Evolutionary conservation across 2,329 filamentous ascomycete genomes (phyloP).

Genomic region (Penicillium sp.): DNA sequence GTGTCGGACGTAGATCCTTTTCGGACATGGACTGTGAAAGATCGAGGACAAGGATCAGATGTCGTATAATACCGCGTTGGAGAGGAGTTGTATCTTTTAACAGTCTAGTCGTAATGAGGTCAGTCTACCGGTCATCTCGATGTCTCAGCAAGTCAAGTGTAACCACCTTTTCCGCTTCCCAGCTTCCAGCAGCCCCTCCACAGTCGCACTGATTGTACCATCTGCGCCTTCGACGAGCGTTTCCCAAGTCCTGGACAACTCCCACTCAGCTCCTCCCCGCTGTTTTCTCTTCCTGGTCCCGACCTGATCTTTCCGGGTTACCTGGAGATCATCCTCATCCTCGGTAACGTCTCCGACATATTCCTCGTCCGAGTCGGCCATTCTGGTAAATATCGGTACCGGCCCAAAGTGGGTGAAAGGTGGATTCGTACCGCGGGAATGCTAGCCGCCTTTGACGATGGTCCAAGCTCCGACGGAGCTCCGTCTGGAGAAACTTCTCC

Average conservation of each 20-base stretch:
- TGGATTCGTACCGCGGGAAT: slow-evolving; percentile 5
- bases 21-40: slow-evolving; percentile 92
- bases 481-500: slow-evolving; percentile 10
- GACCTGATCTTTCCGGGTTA: slow-evolving; percentile 15
- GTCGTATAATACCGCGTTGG: slow-evolving; percentile 96
- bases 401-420: slow-evolving; percentile 1
- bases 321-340: slow-evolving; percentile 41
- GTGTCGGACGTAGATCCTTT: slow-evolving; percentile 88
- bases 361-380: slow-evolving; percentile 54
- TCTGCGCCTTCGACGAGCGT: slow-evolving; percentile 75
- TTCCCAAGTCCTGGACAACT: slow-evolving; percentile 59
- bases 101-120: slow-evolving; percentile 55
- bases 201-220: slow-evolving; percentile 69
- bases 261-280: slow-evolving; percentile 44
- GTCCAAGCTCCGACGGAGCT: slow-evolving; percentile 36
- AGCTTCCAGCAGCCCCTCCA: slow-evolving; percentile 75
- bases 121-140: slow-evolving; percentile 10
- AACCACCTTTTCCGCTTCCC: slow-evolving; percentile 72
- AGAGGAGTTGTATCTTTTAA: slow-evolving; percentile 92
- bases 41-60: slow-evolving; percentile 86
- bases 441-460: slow-evolving; percentile 13
- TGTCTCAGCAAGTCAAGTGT: neutral
- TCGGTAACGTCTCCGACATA: slow-evolving; percentile 52
- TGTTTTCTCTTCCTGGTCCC: slow-evolving; percentile 41
- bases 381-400: slow-evolving; percentile 12